Conservation (phyloP, 306 rosid species). For the Prunus mongolica region DNA sequence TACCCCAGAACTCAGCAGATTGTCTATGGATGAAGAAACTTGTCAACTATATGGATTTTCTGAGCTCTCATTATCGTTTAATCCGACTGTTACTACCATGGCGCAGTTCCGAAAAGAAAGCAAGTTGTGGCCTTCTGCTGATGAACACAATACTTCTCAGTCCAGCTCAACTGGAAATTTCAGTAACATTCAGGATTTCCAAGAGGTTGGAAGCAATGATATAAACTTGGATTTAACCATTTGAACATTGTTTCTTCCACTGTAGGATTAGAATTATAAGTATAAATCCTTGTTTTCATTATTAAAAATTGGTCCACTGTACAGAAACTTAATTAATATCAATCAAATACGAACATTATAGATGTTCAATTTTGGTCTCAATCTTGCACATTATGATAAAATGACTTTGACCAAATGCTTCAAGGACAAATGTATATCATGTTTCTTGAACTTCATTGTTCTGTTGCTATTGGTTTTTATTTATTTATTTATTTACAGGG, state of each 20-base stretch:
- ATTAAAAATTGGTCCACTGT: background rate
- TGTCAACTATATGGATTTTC: slow-evolving; percentile 18
- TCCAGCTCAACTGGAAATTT: slow-evolving; percentile 23
- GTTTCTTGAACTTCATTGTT: too few relatives aligned
- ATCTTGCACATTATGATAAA: background rate
- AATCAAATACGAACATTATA: background rate
- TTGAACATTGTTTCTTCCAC: slow-evolving; percentile 11
- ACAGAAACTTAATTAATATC: background rate
- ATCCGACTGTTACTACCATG: slow-evolving; percentile 1
- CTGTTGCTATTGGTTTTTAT: background rate
- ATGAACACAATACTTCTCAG: slow-evolving; percentile 6
- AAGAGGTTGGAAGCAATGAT: slow-evolving; percentile 18
- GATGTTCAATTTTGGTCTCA: background rate
- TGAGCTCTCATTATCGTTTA: slow-evolving; percentile 40
- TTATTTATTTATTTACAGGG: background rate
- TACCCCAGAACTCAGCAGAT: background rate
- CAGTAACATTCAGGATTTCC: slow-evolving; percentile 3
- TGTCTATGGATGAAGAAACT: background rate
- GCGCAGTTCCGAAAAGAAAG: slow-evolving; percentile 17
- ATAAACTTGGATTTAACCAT: slow-evolving; percentile 67
- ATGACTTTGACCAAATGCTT: background rate
- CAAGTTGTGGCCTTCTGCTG: slow-evolving; percentile 10
- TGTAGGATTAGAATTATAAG: background rate
- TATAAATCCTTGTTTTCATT: background rate
- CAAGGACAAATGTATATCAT: too few relatives aligned